Evolutionary conservation across 106 monocot genomes (phyloP), one percentile per base, ranked within the genome.

Genomic region (Phalaenopsis aphrodite): DNA sequence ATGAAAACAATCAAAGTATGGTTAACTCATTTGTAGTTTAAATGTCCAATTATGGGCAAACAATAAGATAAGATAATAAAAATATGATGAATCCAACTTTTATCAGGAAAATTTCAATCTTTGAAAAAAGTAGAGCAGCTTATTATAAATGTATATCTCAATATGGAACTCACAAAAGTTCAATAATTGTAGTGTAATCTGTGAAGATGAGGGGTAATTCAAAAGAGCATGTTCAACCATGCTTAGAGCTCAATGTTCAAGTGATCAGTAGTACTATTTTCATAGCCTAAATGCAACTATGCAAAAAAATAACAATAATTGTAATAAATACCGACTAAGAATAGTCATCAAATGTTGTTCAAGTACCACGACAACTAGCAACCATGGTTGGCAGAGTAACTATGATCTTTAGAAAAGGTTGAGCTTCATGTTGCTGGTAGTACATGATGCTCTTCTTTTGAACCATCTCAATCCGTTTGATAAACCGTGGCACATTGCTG

Each of bases 311-410:
- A 69, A 69, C 0, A 14, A 69, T 69, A 8, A 69, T 15, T 69
- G 4, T 39, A 36, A 68, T 39, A 16, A 69, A 14, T 38, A 5
- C 11, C 0, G 0, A 21, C 69, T 69, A 69, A 39, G n/a, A 69
- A 38, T 61, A 61, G 19, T 21, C 21, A n/a, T 61, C 61, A 61
- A 21, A 61, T 4, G 5, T 61, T n/a, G 61, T 49, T 41, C 42
- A 75, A 65, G 85, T 91, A 99, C 99, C 99, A 5, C 99, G 95
- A 84, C 99, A 99, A 72, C 91, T 87, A 61, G 99, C 89, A 67
- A 99, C 99, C 99, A 99, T 99, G 47, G 99, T 99, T 36, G 99
- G 99, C 77, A 99, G 86, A 11, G 93, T 88, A 39, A 95, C 99
- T 38, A 93, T 89, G 82, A 95, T 95, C 84, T 99, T 95, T n/a